phyloP scores from a whole-genome alignment of 1,139 yeast species.

The Yamadazyma pseudoaaseri region DNA sequence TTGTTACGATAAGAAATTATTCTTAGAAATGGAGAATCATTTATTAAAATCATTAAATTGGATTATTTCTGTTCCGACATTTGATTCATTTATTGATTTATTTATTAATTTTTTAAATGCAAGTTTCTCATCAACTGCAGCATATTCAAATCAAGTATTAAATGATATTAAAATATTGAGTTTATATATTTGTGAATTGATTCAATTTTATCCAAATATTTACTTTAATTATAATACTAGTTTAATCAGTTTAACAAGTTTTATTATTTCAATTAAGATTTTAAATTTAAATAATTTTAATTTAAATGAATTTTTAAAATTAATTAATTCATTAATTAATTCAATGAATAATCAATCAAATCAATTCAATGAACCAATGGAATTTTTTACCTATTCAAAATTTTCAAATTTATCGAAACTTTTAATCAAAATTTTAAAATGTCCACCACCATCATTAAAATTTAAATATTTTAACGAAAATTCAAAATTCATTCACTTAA shows the following conservation, averaged over 20 bases:
- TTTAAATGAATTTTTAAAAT: constrained; percentile 17
- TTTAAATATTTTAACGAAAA: constrained; percentile 40
- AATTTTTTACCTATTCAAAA: constrained; percentile 15
- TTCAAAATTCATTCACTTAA: constrained; percentile 35
- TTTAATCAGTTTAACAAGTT: constrained; percentile 57
- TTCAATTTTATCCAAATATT: constrained; percentile 60
- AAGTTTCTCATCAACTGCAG: too few species aligned
- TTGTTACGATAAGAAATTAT: constrained; percentile 56
- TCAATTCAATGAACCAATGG: constrained; percentile 1
- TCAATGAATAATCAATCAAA: constrained; percentile 1
- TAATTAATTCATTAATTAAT: constrained; percentile 12
- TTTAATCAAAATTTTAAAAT: constrained; percentile 40
- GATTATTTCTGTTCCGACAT: constrained; percentile 57
- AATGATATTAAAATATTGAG: constrained; percentile 56
- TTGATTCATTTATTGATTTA: constrained; percentile 61
- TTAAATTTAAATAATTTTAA: constrained; percentile 29
- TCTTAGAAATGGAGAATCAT: constrained; percentile 68
- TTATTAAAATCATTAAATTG: constrained; percentile 58
- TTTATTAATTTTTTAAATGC: constrained; percentile 28
- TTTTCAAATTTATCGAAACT: constrained; percentile 17
- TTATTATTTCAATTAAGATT: constrained; percentile 23
- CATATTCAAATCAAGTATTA: constrained; percentile 8
- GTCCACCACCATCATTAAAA: constrained; percentile 47
- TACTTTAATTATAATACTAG: constrained; percentile 56
- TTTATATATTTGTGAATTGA: constrained; percentile 61